Evolutionary conservation across 208 protist species (phyloP).

Genomic region (Trypanosoma scelopori): DNA sequence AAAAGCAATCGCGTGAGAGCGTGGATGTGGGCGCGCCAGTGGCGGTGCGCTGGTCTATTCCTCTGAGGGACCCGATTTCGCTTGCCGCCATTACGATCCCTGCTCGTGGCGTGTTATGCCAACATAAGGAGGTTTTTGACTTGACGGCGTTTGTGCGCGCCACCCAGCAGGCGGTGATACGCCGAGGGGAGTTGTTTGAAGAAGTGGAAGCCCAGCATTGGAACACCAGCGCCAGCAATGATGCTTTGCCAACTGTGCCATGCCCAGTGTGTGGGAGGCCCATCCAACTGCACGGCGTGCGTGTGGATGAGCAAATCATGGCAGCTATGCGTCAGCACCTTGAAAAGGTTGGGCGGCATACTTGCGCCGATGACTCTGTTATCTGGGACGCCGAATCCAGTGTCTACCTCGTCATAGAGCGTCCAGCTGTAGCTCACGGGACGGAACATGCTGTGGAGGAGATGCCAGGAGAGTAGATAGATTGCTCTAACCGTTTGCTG

Average conservation of each 20-base stretch:
- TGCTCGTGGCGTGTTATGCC: constrained; percentile 50
- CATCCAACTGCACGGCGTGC: constrained; percentile 35
- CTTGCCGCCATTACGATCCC: constrained; percentile 50
- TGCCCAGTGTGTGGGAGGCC: constrained; percentile 56
- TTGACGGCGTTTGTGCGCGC: constrained; percentile 59
- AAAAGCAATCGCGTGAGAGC: constrained; percentile 36
- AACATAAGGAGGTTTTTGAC: constrained; percentile 81
- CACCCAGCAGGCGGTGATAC: constrained; percentile 31
- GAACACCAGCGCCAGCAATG: neutral
- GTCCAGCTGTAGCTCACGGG: neutral
- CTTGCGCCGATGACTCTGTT: constrained; percentile 15
- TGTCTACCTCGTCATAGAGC: constrained; percentile 11
- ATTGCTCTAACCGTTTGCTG: constrained; percentile 33
- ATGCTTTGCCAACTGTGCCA: neutral
- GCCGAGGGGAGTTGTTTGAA: constrained; percentile 17
- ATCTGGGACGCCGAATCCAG: constrained; percentile 19
- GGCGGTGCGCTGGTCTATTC: constrained; percentile 27
- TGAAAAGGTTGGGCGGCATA: neutral
- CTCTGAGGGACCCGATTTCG: constrained; percentile 70
- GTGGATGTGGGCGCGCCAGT: constrained; percentile 4
- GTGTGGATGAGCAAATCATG: constrained; percentile 46
- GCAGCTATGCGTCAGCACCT: constrained; percentile 29
- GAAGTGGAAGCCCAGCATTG: constrained; percentile 22
- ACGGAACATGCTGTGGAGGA: constrained; percentile 4
- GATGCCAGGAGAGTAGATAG: constrained; percentile 26